Evolutionary conservation across 2,329 filamentous ascomycete genomes (phyloP).

Genomic region (Penicillium sp.): DNA sequence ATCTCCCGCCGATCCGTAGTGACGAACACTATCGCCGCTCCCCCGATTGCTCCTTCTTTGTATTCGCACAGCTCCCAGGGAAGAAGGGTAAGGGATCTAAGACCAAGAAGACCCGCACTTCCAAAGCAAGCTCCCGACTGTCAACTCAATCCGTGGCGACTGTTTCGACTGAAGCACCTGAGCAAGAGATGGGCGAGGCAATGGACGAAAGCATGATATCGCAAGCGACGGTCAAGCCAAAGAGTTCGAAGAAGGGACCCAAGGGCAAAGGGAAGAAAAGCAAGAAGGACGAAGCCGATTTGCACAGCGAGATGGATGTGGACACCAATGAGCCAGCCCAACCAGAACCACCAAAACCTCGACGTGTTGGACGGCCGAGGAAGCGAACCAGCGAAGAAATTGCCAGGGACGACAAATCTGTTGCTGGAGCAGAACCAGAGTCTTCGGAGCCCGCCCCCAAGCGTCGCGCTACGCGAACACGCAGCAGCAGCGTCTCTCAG

Average conservation of each 20-base stretch:
- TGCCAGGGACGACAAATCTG: slow-evolving; percentile 28
- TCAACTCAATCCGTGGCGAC: slow-evolving; percentile 54
- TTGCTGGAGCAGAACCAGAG: slow-evolving; percentile 24
- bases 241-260: slow-evolving; percentile 51
- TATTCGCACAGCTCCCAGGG: slow-evolving; percentile 57
- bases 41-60: slow-evolving; percentile 80
- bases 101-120: slow-evolving; percentile 59
- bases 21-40: slow-evolving; percentile 83
- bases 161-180: slow-evolving; percentile 48
- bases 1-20: slow-evolving; percentile 46
- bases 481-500: slow-evolving; percentile 51
- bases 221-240: slow-evolving; percentile 52
- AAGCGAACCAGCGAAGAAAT: slow-evolving; percentile 66
- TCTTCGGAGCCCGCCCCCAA: slow-evolving; percentile 53
- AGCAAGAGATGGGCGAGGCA: slow-evolving; percentile 50
- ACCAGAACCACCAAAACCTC: slow-evolving; percentile 38
- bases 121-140: slow-evolving; percentile 68
- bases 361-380: slow-evolving; percentile 50
- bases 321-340: slow-evolving; percentile 30
- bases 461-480: slow-evolving; percentile 59
- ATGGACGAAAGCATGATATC: slow-evolving; percentile 61
- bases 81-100: slow-evolving; percentile 60
- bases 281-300: slow-evolving; percentile 50
- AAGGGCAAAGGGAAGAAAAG: slow-evolving; percentile 42
- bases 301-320: slow-evolving; percentile 36